A percentile compares a stretch with the other conserved stretches of the same genome.
Conservation (phyloP, 1,284 basidiomycete genomes). For the Mrakiaceae sp. region DNA sequence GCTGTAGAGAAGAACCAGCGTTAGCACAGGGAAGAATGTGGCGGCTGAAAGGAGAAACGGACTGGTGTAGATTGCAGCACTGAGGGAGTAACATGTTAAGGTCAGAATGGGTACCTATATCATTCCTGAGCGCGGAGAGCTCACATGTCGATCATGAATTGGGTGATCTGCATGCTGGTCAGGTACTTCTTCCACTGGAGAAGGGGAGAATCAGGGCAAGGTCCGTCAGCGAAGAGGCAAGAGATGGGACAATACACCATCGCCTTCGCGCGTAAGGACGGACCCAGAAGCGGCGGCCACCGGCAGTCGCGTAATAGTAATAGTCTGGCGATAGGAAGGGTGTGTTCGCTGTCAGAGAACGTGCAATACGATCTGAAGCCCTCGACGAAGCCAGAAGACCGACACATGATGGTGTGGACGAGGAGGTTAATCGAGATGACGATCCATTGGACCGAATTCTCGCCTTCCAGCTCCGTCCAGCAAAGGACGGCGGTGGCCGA, state of each 20-base stretch:
- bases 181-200: conserved; percentile 89
- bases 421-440: conserved; percentile 84
- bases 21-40: not conserved
- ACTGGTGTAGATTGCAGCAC: not conserved
- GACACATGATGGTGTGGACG: conserved; percentile 98
- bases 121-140: not conserved
- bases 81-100: too few species aligned
- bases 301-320: conserved; percentile 93
- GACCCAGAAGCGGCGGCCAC: conserved; percentile 90
- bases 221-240: conserved; percentile 3
- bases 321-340: conserved; percentile 44
- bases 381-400: conserved; percentile 29
- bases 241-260: conserved; percentile 7
- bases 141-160: conserved; percentile 83
- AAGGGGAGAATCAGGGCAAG: conserved; percentile 25
- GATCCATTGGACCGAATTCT: conserved; percentile 90
- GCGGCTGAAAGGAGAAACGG: not conserved
- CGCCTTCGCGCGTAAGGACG: conserved; percentile 22
- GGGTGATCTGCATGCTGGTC: conserved; percentile 88
- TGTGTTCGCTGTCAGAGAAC: not conserved
- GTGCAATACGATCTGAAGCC: too few species aligned
- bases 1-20: conserved; percentile 34
- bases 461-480: conserved; percentile 85
- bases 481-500: conserved; percentile 94
- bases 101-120: not conserved